Percentiles rank a stretch among this genome's conserved stretches.
phyloP scores from a whole-genome alignment of 805 yeast genomes.

The Tetrapisispora pingtungensis region DNA sequence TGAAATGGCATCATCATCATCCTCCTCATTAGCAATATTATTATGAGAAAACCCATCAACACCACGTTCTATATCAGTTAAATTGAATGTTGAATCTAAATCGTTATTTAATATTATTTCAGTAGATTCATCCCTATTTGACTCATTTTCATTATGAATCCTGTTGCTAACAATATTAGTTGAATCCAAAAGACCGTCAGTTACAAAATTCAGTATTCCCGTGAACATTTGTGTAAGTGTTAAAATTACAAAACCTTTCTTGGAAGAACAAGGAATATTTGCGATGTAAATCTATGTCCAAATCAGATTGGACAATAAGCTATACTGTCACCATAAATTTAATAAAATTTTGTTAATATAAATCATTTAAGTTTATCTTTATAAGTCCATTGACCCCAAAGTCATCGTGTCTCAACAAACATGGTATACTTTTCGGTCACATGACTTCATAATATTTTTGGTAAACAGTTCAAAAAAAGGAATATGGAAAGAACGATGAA shows the following conservation, averaged over 20 bases:
- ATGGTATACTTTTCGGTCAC: too few relatives aligned
- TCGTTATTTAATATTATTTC: neutral
- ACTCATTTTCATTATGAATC: neutral
- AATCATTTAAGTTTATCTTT: too few relatives aligned
- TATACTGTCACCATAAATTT: too few relatives aligned
- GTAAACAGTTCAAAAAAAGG: neutral
- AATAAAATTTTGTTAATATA: too few relatives aligned
- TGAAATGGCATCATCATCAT: neutral
- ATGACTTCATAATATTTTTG: too few relatives aligned
- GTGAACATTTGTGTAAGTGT: neutral
- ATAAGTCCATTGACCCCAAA: too few relatives aligned
- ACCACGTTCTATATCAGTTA: neutral
- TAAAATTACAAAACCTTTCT: too few relatives aligned
- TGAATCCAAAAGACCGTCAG: neutral
- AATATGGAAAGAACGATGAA: neutral
- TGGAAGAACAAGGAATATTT: too few relatives aligned
- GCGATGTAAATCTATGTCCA: too few relatives aligned
- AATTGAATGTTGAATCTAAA: neutral
- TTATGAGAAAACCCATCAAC: neutral
- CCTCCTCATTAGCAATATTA: neutral
- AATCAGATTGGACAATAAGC: too few relatives aligned
- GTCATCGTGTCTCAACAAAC: too few relatives aligned
- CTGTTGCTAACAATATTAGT: neutral
- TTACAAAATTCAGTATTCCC: slow-evolving; percentile 1
- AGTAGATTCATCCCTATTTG: neutral